Evolutionary conservation across 345 rosid species (phyloP).

Genomic region (Moricandia arvensis): DNA sequence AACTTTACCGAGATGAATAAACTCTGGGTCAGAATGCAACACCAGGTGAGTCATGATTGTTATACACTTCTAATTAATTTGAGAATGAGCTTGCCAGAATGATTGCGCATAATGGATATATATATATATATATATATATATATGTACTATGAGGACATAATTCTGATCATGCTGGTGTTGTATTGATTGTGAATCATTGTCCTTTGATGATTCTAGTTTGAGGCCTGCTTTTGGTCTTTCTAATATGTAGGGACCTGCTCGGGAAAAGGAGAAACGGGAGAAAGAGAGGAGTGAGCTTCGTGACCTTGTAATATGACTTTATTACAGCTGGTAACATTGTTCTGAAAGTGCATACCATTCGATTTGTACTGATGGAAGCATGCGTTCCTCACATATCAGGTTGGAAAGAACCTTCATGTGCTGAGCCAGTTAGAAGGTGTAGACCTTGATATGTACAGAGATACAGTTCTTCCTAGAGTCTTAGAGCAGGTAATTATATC

Average conservation of each 20-base stretch:
- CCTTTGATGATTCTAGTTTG: slow-evolving; percentile 96
- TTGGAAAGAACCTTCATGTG: slow-evolving; percentile 98
- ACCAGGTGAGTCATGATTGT: slow-evolving; percentile 95
- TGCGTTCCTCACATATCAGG: slow-evolving; percentile 53
- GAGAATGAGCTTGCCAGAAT: slow-evolving; percentile 57
- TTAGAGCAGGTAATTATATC: slow-evolving; percentile 78
- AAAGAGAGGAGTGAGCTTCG: slow-evolving; percentile 99
- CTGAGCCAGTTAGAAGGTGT: slow-evolving; percentile 98
- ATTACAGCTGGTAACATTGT: slow-evolving; percentile 50
- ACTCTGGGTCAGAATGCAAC: slow-evolving; percentile 99
- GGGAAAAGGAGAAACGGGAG: slow-evolving; percentile 97
- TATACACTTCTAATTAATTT: slow-evolving; percentile 60
- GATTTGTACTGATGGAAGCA: slow-evolving; percentile 38
- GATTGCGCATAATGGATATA: slow-evolving; percentile 72
- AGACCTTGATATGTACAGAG: slow-evolving; percentile 93
- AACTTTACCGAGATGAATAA: slow-evolving; percentile 99
- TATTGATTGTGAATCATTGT: slow-evolving; percentile 92
- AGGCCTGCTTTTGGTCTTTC: slow-evolving; percentile 98
- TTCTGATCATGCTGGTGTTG: slow-evolving; percentile 98
- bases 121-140: too few relatives aligned
- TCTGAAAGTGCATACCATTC: slow-evolving; percentile 40
- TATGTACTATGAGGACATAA: slow-evolving; percentile 80
- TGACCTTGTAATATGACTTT: slow-evolving; percentile 87
- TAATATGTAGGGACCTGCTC: slow-evolving; percentile 99
- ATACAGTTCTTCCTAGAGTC: slow-evolving; percentile 91